These are phyloP conservation scores for Penicillium sp. DNA, from an alignment of 2,329 filamentous ascomycete species.

Conservation along the genomic window DNA sequence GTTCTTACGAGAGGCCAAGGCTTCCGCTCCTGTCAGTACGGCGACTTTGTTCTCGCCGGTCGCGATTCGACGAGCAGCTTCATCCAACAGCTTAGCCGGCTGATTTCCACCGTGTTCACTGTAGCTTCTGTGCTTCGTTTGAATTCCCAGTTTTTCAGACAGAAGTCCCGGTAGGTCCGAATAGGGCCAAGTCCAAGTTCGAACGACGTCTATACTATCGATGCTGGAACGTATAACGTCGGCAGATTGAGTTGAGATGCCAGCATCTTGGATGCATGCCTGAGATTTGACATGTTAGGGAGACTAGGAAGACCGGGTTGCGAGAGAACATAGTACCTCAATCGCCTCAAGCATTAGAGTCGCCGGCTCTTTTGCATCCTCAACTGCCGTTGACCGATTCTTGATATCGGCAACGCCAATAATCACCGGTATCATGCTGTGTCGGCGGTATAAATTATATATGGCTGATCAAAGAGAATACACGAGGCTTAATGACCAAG, in stretches of 20 bases:
- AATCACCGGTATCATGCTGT: slow-evolving; percentile 50
- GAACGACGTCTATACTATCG: slow-evolving; percentile 60
- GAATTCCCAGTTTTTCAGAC: slow-evolving; percentile 48
- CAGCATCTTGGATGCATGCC: slow-evolving; percentile 47
- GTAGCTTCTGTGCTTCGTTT: slow-evolving; percentile 49
- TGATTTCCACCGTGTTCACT: slow-evolving; percentile 64
- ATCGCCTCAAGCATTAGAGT: slow-evolving; percentile 60
- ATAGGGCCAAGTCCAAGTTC: slow-evolving; percentile 51
- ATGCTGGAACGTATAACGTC: slow-evolving; percentile 46
- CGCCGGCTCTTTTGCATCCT: slow-evolving; percentile 59
- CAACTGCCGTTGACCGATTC: slow-evolving; percentile 53
- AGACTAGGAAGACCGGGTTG: too few species aligned
- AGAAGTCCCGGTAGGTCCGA: slow-evolving; percentile 54
- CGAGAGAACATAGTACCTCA: slow-evolving; percentile 1
- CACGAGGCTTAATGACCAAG: neutral
- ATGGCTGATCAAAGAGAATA: neutral
- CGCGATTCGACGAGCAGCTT: slow-evolving; percentile 59
- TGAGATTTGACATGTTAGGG: too few species aligned
- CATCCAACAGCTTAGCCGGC: slow-evolving; percentile 61
- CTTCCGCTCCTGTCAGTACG: slow-evolving; percentile 63
- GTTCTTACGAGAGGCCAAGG: slow-evolving; percentile 54
- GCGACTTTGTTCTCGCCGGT: slow-evolving; percentile 55
- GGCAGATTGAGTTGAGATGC: slow-evolving; percentile 25
- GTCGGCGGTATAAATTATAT: neutral
- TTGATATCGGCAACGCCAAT: slow-evolving; percentile 63